Conservation (phyloP, 1,139 yeast species). For the Hemisphaericaspora xylofermentans region DNA sequence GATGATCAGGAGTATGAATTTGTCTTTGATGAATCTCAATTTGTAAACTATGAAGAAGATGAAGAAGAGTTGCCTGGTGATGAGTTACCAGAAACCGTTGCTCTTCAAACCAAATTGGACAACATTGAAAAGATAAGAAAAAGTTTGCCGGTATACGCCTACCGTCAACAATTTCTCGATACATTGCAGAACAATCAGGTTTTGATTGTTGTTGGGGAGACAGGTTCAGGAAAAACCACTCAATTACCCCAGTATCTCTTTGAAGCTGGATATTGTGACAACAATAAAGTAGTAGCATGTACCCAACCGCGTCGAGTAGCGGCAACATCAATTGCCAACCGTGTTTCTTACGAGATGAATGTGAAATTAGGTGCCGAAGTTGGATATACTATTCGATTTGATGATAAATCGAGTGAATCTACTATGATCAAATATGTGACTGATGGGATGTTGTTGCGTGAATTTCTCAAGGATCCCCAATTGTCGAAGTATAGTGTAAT, state of each 20-base stretch:
- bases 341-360: conserved; percentile 88
- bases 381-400: conserved; percentile 87
- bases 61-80: conserved; percentile 30
- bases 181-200: conserved; percentile 69
- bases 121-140: conserved; percentile 53
- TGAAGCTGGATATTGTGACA: conserved; percentile 74
- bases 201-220: conserved; percentile 89
- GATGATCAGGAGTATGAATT: conserved; percentile 64
- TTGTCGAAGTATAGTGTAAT: conserved; percentile 70
- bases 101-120: not conserved
- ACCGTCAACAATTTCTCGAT: conserved; percentile 59
- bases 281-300: conserved; percentile 65
- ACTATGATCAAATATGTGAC: conserved; percentile 86
- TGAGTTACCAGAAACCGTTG: conserved; percentile 9
- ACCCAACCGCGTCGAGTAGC: conserved; percentile 98
- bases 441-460: conserved; percentile 90
- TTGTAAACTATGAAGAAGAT: conserved; percentile 62
- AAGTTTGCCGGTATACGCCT: conserved; percentile 75
- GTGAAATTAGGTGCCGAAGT: conserved; percentile 72
- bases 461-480: conserved; percentile 75
- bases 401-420: conserved; percentile 60
- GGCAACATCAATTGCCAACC: conserved; percentile 86
- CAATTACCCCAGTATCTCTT: conserved; percentile 87
- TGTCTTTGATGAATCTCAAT: conserved; percentile 80
- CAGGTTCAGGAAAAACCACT: conserved; percentile 97